Evolutionary conservation across 345 rosid species (phyloP).

Genomic region (Moringa oleifera): DNA sequence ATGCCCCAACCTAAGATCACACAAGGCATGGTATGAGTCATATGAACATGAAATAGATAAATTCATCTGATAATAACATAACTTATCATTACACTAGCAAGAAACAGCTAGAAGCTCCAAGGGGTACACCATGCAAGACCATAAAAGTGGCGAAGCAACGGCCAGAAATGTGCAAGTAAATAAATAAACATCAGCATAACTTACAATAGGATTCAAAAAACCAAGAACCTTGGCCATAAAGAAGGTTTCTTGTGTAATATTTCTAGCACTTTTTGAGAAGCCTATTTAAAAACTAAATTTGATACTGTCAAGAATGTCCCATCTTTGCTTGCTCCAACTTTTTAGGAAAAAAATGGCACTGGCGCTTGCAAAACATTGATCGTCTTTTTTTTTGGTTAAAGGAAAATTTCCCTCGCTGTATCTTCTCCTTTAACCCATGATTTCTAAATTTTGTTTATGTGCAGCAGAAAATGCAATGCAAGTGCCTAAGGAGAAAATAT

Average conservation of each 20-base stretch:
- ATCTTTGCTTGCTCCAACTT: no score
- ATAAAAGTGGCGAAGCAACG: constrained; percentile 1
- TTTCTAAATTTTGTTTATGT: no score
- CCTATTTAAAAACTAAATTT: no score
- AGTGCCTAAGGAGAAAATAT: no score
- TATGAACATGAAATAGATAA: not conserved
- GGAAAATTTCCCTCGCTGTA: not conserved
- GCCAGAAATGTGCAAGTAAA: not conserved
- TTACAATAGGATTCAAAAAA: no score
- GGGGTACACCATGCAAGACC: constrained; percentile 25
- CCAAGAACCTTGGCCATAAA: no score
- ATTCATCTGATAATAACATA: not conserved
- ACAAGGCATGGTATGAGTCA: constrained; percentile 3
- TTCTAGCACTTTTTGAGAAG: no score
- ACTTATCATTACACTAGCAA: constrained; percentile 1
- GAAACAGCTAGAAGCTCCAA: constrained; percentile 30
- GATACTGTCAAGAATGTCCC: no score
- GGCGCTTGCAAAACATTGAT: not conserved
- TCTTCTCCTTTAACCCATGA: not conserved
- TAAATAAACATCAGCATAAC: not conserved
- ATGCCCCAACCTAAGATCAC: constrained; percentile 73
- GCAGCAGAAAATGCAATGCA: no score
- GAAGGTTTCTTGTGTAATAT: no score
- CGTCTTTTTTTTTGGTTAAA: not conserved
- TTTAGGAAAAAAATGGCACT: no score